Conservation (phyloP, 2,329 filamentous ascomycete species). For the Claviceps africana region DNA sequence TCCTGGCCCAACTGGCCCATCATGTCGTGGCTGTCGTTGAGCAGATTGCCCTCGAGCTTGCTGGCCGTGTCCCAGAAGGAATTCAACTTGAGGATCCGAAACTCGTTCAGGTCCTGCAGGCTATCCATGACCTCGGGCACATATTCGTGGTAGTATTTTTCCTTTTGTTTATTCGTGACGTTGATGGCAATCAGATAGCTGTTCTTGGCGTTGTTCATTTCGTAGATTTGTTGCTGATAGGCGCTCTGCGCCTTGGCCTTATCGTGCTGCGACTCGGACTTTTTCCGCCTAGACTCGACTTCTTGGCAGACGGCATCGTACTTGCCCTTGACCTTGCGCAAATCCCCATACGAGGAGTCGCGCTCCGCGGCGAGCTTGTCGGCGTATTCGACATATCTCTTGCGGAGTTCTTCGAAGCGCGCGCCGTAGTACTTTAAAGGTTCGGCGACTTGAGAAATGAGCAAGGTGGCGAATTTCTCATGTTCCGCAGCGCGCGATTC, state of each 20-base stretch:
- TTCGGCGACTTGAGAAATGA: conserved; percentile 71
- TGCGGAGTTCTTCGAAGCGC: conserved; percentile 83
- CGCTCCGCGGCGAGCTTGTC: conserved; percentile 80
- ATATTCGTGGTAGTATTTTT: conserved; percentile 95
- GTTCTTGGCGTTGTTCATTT: conserved; percentile 98
- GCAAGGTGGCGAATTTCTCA: conserved; percentile 66
- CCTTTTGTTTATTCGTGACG: conserved; percentile 94
- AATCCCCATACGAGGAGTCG: conserved; percentile 66
- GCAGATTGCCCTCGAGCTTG: conserved; percentile 63
- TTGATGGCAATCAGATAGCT: conserved; percentile 95
- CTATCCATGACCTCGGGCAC: conserved; percentile 87
- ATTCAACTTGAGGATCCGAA: conserved; percentile 72
- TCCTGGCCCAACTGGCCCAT: conserved; percentile 63
- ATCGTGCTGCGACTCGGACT: conserved; percentile 86
- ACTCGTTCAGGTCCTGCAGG: conserved; percentile 85
- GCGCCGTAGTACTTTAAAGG: conserved; percentile 61
- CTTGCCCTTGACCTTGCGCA: conserved; percentile 83
- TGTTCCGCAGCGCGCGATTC: conserved; percentile 82
- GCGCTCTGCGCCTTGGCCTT: conserved; percentile 82
- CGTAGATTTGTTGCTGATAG: conserved; percentile 80
- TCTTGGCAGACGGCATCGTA: conserved; percentile 91
- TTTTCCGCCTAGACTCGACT: conserved; percentile 87
- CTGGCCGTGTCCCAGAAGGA: conserved; percentile 71
- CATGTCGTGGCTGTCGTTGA: conserved; percentile 58
- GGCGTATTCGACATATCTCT: conserved; percentile 79